These are phyloP conservation scores for Lipomyces mesembrius DNA, from an alignment of 805 yeast species.

Conservation along the genomic window DNA sequence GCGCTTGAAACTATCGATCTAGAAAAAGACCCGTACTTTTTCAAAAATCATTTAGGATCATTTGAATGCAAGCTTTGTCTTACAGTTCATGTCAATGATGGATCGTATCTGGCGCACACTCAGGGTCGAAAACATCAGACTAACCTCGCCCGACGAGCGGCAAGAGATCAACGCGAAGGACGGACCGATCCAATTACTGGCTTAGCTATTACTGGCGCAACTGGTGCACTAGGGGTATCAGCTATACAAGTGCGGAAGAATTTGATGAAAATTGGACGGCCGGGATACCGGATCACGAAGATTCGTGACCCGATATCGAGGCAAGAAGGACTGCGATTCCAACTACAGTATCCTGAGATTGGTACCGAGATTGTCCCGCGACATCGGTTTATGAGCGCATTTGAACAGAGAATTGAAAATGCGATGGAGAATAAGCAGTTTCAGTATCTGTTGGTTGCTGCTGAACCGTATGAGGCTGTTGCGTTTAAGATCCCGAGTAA, in stretches of 20 bases:
- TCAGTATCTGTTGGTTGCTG: conserved; percentile 80
- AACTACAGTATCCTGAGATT: conserved; percentile 60
- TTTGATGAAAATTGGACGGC: conserved; percentile 70
- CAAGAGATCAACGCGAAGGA: conserved; percentile 43
- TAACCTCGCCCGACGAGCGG: conserved; percentile 64
- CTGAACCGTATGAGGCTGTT: conserved; percentile 86
- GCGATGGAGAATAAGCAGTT: conserved; percentile 51
- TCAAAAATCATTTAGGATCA: conserved; percentile 79
- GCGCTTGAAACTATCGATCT: conserved; percentile 52
- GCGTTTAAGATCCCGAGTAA: conserved; percentile 73
- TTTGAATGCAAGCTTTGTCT: conserved; percentile 83
- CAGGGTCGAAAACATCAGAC: conserved; percentile 82
- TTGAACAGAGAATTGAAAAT: conserved; percentile 64
- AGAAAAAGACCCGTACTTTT: conserved; percentile 77
- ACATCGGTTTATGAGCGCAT: conserved; percentile 75
- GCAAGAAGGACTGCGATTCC: conserved; percentile 68
- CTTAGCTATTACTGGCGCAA: conserved; percentile 16
- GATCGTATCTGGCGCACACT: conserved; percentile 81
- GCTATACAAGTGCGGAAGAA: conserved; percentile 52
- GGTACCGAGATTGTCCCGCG: conserved; percentile 57
- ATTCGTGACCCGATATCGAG: conserved; percentile 64
- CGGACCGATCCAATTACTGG: conserved; percentile 31
- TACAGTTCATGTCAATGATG: conserved; percentile 79
- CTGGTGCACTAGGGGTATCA: conserved; percentile 42
- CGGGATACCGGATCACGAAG: conserved; percentile 69